Conservation (phyloP, 176 grass and related monocot genomes). For the Pharus latifolius region DNA sequence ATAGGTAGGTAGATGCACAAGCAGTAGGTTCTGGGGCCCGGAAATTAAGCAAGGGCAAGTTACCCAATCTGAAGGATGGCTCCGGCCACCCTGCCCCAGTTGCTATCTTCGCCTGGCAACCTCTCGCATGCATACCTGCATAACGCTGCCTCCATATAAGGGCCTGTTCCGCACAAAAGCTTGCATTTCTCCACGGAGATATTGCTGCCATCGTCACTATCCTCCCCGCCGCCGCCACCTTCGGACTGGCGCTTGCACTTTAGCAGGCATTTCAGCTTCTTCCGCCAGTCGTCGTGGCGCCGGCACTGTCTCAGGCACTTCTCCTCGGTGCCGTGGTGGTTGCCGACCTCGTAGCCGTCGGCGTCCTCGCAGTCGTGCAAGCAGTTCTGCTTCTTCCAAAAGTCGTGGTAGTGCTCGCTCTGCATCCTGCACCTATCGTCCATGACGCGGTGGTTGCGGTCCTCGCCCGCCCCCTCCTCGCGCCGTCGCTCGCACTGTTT, state of each 20-base stretch:
- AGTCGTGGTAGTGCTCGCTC: too few relatives aligned
- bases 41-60: neutral
- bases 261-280: neutral
- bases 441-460: too few relatives aligned
- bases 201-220: too few relatives aligned
- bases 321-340: neutral
- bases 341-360: neutral
- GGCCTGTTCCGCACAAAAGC: too few relatives aligned
- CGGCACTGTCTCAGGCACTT: neutral
- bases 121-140: neutral
- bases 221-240: too few relatives aligned
- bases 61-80: slow-evolving; percentile 18
- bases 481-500: neutral
- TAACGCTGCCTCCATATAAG: too few relatives aligned
- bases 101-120: neutral
- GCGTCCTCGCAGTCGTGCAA: neutral
- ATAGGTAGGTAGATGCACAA: neutral
- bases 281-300: neutral
- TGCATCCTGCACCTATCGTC: too few relatives aligned
- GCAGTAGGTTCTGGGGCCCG: neutral
- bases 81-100: neutral
- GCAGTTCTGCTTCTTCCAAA: too few relatives aligned
- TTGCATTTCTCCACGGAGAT: neutral
- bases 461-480: neutral
- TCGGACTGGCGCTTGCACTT: neutral